A percentile compares a stretch with the other conserved stretches of the same genome.
phyloP scores from a whole-genome alignment of 2,329 filamentous ascomycete genomes.

The Phialemonium atrogriseum region DNA sequence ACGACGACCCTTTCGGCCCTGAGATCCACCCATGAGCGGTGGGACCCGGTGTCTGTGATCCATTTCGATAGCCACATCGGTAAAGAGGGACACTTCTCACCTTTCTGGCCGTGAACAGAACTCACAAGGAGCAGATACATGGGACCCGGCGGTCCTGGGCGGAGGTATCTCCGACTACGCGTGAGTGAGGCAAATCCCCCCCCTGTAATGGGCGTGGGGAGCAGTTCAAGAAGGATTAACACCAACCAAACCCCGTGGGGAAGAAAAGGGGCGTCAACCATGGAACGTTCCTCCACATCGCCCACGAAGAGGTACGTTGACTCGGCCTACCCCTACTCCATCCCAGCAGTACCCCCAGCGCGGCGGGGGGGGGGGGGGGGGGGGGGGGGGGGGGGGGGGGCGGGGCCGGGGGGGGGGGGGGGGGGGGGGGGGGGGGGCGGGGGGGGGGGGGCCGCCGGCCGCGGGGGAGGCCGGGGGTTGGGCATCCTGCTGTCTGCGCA shows the following conservation, averaged over 20 bases:
- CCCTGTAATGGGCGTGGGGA: no score
- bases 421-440: no score
- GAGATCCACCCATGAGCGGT: constrained; percentile 47
- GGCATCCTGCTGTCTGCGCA: no score
- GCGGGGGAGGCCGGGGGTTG: no score
- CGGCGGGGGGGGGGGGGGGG: no score
- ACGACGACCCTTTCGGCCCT: constrained; percentile 55
- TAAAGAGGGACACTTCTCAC: constrained; percentile 15
- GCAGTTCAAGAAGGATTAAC: no score
- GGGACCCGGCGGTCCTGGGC: constrained; percentile 56
- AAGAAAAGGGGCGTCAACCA: constrained; percentile 40
- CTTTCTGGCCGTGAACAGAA: constrained; percentile 41
- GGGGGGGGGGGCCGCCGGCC: no score
- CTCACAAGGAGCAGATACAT: constrained; percentile 46
- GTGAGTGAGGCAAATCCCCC: constrained; percentile 26
- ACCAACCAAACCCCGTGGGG: neutral
- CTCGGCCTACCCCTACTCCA: neutral
- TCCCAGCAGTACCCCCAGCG: no score
- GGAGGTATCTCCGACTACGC: constrained; percentile 53
- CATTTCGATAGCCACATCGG: constrained; percentile 61
- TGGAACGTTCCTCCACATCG: constrained; percentile 54
- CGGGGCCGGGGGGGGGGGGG: no score
- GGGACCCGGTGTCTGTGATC: constrained; percentile 52
- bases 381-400: no score
- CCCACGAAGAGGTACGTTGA: constrained; percentile 42